Evolutionary conservation across 441 rosid genomes (phyloP).

Genomic region (Populus hybrid): DNA sequence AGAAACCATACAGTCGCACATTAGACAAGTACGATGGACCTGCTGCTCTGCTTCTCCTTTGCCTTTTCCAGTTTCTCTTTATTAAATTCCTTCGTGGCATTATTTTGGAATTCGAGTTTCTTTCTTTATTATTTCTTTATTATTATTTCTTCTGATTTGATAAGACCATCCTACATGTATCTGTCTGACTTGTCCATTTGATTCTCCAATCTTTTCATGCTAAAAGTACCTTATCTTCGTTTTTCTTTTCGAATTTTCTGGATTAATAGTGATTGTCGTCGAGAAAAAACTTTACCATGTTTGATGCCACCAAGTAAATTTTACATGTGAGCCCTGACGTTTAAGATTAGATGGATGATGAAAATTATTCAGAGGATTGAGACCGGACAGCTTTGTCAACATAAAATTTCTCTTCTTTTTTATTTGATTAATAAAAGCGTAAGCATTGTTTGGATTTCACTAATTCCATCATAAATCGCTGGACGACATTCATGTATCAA

Average conservation of each 20-base stretch:
- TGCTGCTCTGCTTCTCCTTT: background rate
- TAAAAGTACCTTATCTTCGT: background rate
- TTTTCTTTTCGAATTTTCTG: background rate
- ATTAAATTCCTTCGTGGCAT: background rate
- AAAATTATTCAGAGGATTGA: background rate
- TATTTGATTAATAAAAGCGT: background rate
- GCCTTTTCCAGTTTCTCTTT: background rate
- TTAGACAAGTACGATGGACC: background rate
- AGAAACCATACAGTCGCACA: background rate
- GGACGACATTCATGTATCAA: background rate
- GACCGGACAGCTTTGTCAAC: background rate
- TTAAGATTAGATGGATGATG: background rate
- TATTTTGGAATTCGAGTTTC: background rate
- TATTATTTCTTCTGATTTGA: constrained; percentile 27
- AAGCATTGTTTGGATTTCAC: background rate
- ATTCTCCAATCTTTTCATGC: background rate
- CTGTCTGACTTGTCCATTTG: constrained; percentile 25
- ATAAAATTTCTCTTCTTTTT: too few relatives aligned
- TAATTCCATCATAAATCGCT: background rate
- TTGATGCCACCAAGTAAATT: background rate
- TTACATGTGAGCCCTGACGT: background rate
- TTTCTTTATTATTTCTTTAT: too few relatives aligned
- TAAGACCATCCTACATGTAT: constrained; percentile 16
- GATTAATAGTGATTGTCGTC: background rate
- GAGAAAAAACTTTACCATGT: background rate